A percentile compares a stretch with the other conserved stretches of the same genome.
phyloP scores from a whole-genome alignment of 2,329 filamentous ascomycete genomes.

The Calonectria naviculata region DNA sequence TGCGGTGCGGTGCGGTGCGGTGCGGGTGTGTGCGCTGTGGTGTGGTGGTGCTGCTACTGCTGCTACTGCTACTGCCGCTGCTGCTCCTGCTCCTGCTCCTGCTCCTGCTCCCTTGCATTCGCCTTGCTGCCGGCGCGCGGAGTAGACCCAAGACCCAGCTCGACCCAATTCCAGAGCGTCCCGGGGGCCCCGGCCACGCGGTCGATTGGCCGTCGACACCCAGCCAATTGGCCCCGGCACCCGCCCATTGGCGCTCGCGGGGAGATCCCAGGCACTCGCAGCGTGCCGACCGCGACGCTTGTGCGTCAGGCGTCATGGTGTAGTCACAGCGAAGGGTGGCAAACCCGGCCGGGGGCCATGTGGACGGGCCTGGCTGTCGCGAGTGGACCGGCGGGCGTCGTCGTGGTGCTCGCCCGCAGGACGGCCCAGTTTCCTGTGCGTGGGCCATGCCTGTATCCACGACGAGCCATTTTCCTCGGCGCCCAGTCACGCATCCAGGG shows the following conservation, averaged over 20 bases:
- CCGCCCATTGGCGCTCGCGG: background rate
- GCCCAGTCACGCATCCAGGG: slow-evolving; percentile 19
- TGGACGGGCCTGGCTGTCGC: background rate
- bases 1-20: background rate
- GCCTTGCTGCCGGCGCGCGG: background rate
- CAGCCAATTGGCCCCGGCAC: background rate
- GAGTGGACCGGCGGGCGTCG: background rate
- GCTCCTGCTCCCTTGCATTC: slow-evolving; percentile 6
- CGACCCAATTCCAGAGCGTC: background rate
- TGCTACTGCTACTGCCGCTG: too few species aligned
- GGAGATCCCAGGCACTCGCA: slow-evolving; percentile 1
- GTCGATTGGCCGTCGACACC: too few species aligned
- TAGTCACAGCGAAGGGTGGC: background rate
- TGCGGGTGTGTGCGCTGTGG: background rate
- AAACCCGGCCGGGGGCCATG: background rate
- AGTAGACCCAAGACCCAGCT: background rate
- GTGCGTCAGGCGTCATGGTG: background rate
- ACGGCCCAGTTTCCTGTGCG: slow-evolving; percentile 1
- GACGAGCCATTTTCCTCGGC: slow-evolving; percentile 15
- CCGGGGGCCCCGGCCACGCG: background rate
- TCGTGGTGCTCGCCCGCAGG: background rate
- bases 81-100: too few species aligned
- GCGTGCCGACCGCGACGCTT: background rate
- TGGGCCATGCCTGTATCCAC: background rate
- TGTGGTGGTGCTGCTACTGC: too few species aligned